A percentile compares a stretch with the other conserved stretches of the same genome.
phyloP scores from a whole-genome alignment of 2,329 filamentous ascomycete genomes.

The Pezicula radicicola region DNA sequence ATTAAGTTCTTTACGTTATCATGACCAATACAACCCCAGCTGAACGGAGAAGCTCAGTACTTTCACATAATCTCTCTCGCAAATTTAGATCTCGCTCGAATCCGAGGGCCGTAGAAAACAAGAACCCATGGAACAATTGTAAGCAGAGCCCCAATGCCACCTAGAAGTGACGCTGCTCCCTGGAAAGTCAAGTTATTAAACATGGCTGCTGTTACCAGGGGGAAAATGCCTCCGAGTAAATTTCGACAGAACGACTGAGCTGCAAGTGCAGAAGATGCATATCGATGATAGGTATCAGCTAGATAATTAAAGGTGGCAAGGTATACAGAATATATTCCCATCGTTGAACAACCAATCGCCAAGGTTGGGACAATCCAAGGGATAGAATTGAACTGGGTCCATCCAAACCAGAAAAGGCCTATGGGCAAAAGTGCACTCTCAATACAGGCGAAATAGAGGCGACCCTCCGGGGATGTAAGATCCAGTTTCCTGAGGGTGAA shows the following conservation, averaged over 20 bases:
- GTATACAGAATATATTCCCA: conserved; percentile 85
- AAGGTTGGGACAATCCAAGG: conserved; percentile 73
- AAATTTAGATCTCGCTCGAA: conserved; percentile 74
- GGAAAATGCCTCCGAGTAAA: conserved; percentile 76
- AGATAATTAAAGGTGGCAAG: conserved; percentile 91
- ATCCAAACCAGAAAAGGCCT: conserved; percentile 80
- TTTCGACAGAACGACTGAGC: conserved; percentile 87
- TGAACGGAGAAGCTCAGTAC: too few relatives aligned
- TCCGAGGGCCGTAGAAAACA: conserved; percentile 72
- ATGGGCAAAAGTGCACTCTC: conserved; percentile 72
- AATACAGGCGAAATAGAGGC: conserved; percentile 81
- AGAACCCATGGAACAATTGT: conserved; percentile 87
- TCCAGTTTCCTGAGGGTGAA: conserved; percentile 11
- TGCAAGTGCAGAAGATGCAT: conserved; percentile 81
- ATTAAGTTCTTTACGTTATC: too few relatives aligned
- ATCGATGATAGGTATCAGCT: conserved; percentile 81
- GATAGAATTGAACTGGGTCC: conserved; percentile 57
- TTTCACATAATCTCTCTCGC: conserved; percentile 37
- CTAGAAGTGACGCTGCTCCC: conserved; percentile 71
- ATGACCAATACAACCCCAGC: too few relatives aligned
- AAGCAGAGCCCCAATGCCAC: conserved; percentile 61
- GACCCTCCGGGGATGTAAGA: conserved; percentile 62
- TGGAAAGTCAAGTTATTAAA: conserved; percentile 70
- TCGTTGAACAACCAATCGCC: conserved; percentile 70
- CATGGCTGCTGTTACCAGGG: conserved; percentile 70